Evolutionary conservation across 495 filamentous ascomycete species (phyloP).

Genomic region (Cladorrhinum samala): DNA sequence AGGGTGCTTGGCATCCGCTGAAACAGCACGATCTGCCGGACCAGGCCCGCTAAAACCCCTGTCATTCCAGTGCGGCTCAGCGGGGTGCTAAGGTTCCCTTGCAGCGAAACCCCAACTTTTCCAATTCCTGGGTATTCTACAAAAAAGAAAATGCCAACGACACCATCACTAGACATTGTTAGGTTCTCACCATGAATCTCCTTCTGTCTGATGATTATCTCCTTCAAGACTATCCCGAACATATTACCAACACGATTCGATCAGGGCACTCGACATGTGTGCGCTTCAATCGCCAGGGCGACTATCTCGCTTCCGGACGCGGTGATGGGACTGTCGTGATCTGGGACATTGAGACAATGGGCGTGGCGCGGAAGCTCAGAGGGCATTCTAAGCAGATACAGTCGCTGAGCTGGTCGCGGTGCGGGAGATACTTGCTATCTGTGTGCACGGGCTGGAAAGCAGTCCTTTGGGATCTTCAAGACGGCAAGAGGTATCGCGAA

Average conservation of each 20-base stretch:
- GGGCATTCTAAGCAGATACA: slow-evolving; percentile 90
- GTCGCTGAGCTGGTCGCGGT: slow-evolving; percentile 86
- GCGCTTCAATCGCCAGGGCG: slow-evolving; percentile 88
- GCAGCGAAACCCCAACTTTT: slow-evolving; percentile 7
- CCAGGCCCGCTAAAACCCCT: background rate
- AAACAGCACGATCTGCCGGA: slow-evolving; percentile 6
- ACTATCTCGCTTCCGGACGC: slow-evolving; percentile 88
- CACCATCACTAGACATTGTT: background rate
- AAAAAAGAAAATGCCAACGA: background rate
- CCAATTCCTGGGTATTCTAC: background rate
- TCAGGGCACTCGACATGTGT: slow-evolving; percentile 59
- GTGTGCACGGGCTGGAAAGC: slow-evolving; percentile 94
- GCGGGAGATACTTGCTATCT: slow-evolving; percentile 88
- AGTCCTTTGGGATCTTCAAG: slow-evolving; percentile 86
- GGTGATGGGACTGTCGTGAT: slow-evolving; percentile 91
- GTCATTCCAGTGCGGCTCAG: slow-evolving; percentile 3
- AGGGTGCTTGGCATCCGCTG: slow-evolving; percentile 5
- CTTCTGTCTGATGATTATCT: slow-evolving; percentile 55
- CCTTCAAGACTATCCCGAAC: slow-evolving; percentile 90
- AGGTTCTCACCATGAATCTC: slow-evolving; percentile 38
- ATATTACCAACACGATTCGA: slow-evolving; percentile 77
- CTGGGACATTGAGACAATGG: slow-evolving; percentile 95
- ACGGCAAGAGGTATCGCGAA: slow-evolving; percentile 50
- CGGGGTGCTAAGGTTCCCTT: slow-evolving; percentile 12
- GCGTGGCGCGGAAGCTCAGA: slow-evolving; percentile 83